phyloP scores from a whole-genome alignment of 495 filamentous ascomycete genomes.

The Annulohypoxylon maeteangense region DNA sequence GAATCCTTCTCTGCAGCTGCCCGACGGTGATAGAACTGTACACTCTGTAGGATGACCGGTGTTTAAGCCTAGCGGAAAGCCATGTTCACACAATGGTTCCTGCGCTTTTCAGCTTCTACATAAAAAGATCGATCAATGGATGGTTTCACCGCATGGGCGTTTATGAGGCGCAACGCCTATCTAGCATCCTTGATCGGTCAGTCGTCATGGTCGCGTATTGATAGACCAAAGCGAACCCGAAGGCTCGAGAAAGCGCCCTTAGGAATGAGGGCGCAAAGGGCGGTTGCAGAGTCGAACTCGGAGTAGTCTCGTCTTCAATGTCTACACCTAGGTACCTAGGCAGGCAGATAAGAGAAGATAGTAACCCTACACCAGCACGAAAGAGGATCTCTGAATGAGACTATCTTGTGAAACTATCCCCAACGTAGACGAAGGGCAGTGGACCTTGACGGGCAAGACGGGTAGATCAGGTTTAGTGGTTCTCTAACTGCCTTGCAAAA shows the following conservation, averaged over 20 bases:
- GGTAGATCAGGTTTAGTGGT: constrained; percentile 30
- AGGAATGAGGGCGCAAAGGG: constrained; percentile 29
- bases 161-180: constrained; percentile 33
- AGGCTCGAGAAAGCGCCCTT: constrained; percentile 18
- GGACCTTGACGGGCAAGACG: constrained; percentile 17
- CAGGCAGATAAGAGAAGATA: constrained; percentile 9
- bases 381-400: constrained; percentile 34
- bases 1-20: constrained; percentile 22
- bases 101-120: constrained; percentile 3
- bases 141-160: constrained; percentile 37
- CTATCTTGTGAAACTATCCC: constrained; percentile 40
- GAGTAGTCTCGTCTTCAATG: constrained; percentile 6
- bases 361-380: constrained; percentile 20
- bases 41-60: constrained; percentile 3
- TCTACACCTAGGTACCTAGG: constrained; percentile 8
- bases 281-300: constrained; percentile 34
- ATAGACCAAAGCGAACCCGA: not conserved
- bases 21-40: constrained; percentile 13
- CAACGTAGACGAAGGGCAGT: constrained; percentile 29
- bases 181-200: constrained; percentile 17
- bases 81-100: constrained; percentile 4
- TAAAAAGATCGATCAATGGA: not conserved
- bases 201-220: too few relatives aligned
- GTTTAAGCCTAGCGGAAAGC: constrained; percentile 1
- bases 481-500: constrained; percentile 12